A percentile compares a stretch with the other conserved stretches of the same genome.
These are phyloP conservation scores for Amaranthus tricolor DNA, from an alignment of 179 eudicot genomes.

Conservation along the genomic window DNA sequence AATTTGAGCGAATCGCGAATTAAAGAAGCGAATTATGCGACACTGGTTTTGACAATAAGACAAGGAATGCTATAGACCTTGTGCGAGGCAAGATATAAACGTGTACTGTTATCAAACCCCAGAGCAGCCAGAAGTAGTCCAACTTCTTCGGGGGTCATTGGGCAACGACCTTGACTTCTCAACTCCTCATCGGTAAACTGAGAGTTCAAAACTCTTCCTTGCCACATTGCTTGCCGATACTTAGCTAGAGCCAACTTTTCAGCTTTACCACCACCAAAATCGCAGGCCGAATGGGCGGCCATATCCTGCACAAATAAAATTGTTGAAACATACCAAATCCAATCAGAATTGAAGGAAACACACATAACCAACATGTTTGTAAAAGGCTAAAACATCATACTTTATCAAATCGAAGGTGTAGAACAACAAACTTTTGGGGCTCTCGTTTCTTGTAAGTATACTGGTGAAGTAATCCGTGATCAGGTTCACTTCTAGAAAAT, in stretches of 20 bases:
- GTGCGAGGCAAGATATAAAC: constrained; percentile 90
- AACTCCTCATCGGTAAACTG: constrained; percentile 92
- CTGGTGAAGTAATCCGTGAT: constrained; percentile 42
- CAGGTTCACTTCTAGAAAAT: constrained; percentile 35
- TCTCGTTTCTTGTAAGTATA: constrained; percentile 43
- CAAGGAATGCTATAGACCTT: constrained; percentile 44
- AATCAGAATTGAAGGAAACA: background rate
- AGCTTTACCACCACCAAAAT: constrained; percentile 96
- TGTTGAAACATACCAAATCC: background rate
- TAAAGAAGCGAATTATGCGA: too few relatives aligned
- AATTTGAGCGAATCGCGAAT: too few relatives aligned
- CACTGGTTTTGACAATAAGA: background rate
- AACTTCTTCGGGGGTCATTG: constrained; percentile 94
- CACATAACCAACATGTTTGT: background rate
- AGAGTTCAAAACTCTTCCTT: constrained; percentile 89
- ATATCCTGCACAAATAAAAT: constrained; percentile 56
- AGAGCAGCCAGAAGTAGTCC: constrained; percentile 86
- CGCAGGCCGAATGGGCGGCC: constrained; percentile 99
- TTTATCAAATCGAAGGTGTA: constrained; percentile 97
- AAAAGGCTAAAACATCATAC: constrained; percentile 32
- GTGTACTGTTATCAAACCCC: constrained; percentile 87
- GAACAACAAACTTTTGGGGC: constrained; percentile 71
- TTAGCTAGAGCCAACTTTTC: constrained; percentile 87
- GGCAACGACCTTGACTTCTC: constrained; percentile 95
- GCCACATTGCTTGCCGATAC: constrained; percentile 86